phyloP scores from a whole-genome alignment of 2,329 filamentous ascomycete genomes.

The Exophiala oligosperma region DNA sequence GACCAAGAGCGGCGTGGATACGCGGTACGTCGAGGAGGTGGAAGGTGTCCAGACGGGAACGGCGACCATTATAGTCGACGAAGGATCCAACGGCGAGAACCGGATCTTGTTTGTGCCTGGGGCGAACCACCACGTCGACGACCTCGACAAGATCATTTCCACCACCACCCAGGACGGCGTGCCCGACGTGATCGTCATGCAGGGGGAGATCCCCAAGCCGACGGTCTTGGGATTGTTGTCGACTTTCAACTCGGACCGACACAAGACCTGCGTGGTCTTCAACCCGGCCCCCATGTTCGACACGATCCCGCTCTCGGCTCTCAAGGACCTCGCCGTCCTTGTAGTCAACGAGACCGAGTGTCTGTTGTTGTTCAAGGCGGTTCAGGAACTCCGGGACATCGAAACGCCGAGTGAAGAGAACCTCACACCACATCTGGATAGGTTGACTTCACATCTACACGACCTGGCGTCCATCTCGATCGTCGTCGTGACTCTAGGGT shows the following conservation, averaged over 20 bases:
- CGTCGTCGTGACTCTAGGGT: slow-evolving; percentile 81
- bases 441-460: slow-evolving; percentile 63
- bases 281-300: slow-evolving; percentile 89
- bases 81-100: slow-evolving; percentile 68
- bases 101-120: slow-evolving; percentile 72
- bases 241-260: slow-evolving; percentile 46
- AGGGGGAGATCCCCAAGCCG: slow-evolving; percentile 72
- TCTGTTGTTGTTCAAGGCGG: slow-evolving; percentile 62
- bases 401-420: slow-evolving; percentile 31
- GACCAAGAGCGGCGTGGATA: slow-evolving; percentile 62
- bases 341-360: slow-evolving; percentile 92
- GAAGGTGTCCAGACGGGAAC: slow-evolving; percentile 62
- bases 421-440: slow-evolving; percentile 33
- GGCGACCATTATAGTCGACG: slow-evolving; percentile 74
- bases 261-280: slow-evolving; percentile 65
- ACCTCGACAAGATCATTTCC: slow-evolving; percentile 40
- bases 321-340: slow-evolving; percentile 69
- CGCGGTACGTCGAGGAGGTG: slow-evolving; percentile 52
- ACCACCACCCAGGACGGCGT: slow-evolving; percentile 39
- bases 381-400: slow-evolving; percentile 24
- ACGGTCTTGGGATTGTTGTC: slow-evolving; percentile 64
- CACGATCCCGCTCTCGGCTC: slow-evolving; percentile 65
- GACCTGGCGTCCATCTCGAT: slow-evolving; percentile 65
- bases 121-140: slow-evolving; percentile 60
- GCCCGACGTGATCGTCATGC: slow-evolving; percentile 69